Conservation (phyloP, 495 filamentous ascomycete genomes). For the Aspergillus affinis region DNA sequence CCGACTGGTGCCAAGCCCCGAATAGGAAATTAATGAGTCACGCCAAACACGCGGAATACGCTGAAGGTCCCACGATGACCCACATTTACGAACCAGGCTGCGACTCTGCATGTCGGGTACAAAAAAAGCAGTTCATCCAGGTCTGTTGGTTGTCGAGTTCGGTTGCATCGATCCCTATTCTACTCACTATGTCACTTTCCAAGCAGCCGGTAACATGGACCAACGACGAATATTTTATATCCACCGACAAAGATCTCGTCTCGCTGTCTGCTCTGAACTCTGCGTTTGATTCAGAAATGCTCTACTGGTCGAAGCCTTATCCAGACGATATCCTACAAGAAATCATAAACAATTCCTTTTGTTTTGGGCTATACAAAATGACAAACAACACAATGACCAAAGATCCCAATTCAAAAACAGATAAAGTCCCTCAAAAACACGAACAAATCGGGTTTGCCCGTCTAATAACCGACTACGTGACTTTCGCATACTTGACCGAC, state of each 20-base stretch:
- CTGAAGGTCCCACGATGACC: not conserved
- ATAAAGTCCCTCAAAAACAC: not conserved
- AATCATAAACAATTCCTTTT: slow-evolving; percentile 53
- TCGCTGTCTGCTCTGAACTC: slow-evolving; percentile 48
- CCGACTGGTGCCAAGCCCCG: not conserved
- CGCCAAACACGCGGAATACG: too few relatives aligned
- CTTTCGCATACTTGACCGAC: slow-evolving; percentile 69
- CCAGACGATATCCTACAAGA: slow-evolving; percentile 37
- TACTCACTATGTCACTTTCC: slow-evolving; percentile 14
- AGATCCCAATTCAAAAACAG: not conserved
- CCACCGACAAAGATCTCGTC: slow-evolving; percentile 50
- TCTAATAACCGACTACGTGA: slow-evolving; percentile 62
- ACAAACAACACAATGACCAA: not conserved
- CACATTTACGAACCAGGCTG: too few relatives aligned
- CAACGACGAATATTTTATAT: slow-evolving; percentile 43
- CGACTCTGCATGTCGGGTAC: not conserved
- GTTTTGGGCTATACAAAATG: slow-evolving; percentile 51
- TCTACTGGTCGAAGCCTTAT: slow-evolving; percentile 55
- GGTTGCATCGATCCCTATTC: not conserved
- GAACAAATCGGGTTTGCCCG: slow-evolving; percentile 59
- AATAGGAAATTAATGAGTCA: not conserved
- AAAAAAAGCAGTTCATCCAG: too few relatives aligned
- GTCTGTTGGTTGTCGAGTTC: not conserved
- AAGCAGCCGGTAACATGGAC: slow-evolving; percentile 17
- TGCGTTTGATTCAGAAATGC: slow-evolving; percentile 48